phyloP scores from a whole-genome alignment of 164 flowering plant genomes.

The Dillenia turbinata region DNA sequence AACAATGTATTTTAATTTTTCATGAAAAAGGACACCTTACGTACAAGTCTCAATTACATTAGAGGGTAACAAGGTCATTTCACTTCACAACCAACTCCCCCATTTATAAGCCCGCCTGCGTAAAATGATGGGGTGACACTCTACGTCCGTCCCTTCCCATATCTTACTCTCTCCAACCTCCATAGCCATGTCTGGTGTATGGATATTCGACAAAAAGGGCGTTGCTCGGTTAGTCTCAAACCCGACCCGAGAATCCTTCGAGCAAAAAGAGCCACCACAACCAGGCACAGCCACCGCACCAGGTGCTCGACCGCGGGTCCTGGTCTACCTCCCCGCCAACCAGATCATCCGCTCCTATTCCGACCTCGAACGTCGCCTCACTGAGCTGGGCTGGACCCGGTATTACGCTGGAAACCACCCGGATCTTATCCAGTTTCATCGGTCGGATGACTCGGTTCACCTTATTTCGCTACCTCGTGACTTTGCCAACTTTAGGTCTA shows the following conservation, averaged over 20 bases:
- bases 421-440: slow-evolving; percentile 42
- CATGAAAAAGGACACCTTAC: too few species aligned
- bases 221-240: slow-evolving; percentile 40
- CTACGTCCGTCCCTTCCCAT: too few species aligned
- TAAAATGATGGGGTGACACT: too few species aligned
- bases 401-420: slow-evolving; percentile 19
- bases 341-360: slow-evolving; percentile 36
- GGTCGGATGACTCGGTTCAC: slow-evolving; percentile 25
- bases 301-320: slow-evolving; percentile 44
- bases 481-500: slow-evolving; percentile 33
- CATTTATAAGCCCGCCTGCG: too few species aligned
- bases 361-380: slow-evolving; percentile 42
- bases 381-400: slow-evolving; percentile 44
- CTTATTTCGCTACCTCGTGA: slow-evolving; percentile 41
- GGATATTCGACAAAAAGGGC: slow-evolving; percentile 51
- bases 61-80: too few species aligned
- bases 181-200: slow-evolving; percentile 45
- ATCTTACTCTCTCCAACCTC: too few species aligned
- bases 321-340: slow-evolving; percentile 41
- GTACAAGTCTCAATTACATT: too few species aligned
- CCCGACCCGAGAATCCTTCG: slow-evolving; percentile 51
- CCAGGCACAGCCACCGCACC: slow-evolving; percentile 54
- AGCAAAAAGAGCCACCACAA: slow-evolving; percentile 25
- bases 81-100: too few species aligned
- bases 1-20: too few species aligned